Base-by-base conservation (phyloP, 768 basidiomycete genomes). In the Crassisporium funariophilum region DNA sequence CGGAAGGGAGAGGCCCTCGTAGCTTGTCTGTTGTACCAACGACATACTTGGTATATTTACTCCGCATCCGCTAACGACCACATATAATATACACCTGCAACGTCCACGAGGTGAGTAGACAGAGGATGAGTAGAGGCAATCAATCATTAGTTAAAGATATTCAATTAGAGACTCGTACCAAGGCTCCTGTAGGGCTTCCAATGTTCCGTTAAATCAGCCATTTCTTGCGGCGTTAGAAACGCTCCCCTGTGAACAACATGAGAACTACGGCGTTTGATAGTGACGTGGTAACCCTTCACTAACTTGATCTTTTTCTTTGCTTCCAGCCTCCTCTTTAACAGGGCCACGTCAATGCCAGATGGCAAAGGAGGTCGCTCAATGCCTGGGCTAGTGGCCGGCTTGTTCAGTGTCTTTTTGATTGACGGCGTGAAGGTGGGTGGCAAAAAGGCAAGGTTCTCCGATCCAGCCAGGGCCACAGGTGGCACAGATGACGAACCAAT, bases 161-260 rank as follows among this genome's bases (percentile, higher is more conserved):
- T 36, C 38, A 21, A 15, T 17, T 20, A 23, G 22, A n/a, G n/a
- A n/a, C n/a, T 25, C 4, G 64, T 56, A 86, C 88, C 91, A 22
- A 94, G 50, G 57, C 87, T 90, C 55, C 91, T 72, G 60, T 89
- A 95, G 4, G 92, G 92, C 55, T 71, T 78, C 92, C 92, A 95
- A 21, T 68, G 56, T 41, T 80, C 80, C 3, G 91, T 90, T 49
- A 95, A 64, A 19, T 74, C 77, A 49, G 84, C 79, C 91, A 93
- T 93, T 67, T 95, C 90, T 39, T 79, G 69, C 5, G 90, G 88
- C 2, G 88, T 88, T 52, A 94, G 70, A 49, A 92, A 62, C 17
- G 82, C 81, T 5, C 85, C 85, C 68, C 86, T 87, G 6, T n/a
- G n/a, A 31, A 38, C 17, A 45, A 35, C 35, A 51, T 41, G 41